phyloP scores from a whole-genome alignment of 116 monocot species.

The Posidonia oceanica region DNA sequence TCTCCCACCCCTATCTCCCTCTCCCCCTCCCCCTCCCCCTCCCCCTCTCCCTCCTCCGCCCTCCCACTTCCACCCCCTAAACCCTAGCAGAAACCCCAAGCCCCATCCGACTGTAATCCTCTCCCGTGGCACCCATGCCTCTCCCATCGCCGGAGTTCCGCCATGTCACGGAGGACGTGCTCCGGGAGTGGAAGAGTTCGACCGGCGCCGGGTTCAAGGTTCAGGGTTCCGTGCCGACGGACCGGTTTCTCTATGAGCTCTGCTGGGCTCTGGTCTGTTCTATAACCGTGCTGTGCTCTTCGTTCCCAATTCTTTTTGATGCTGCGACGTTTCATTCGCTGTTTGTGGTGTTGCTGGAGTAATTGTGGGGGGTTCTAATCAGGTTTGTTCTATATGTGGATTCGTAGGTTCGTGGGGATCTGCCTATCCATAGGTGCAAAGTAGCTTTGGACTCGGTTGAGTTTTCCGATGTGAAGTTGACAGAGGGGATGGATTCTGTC shows the following conservation, averaged over 20 bases:
- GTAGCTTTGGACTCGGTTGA: slow-evolving; percentile 58
- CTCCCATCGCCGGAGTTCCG: slow-evolving; percentile 59
- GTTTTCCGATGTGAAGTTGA: slow-evolving; percentile 28
- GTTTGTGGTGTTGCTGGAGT: background rate
- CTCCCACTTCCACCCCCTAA: no score
- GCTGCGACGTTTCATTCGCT: background rate
- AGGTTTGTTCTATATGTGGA: background rate
- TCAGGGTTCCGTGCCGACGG: slow-evolving; percentile 46
- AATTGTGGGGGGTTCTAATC: background rate
- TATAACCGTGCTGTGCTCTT: no score
- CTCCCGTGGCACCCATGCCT: slow-evolving; percentile 26
- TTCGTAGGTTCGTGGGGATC: slow-evolving; percentile 55
- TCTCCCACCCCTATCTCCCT: background rate
- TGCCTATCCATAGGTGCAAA: slow-evolving; percentile 73
- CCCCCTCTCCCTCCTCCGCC: background rate
- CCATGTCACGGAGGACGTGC: slow-evolving; percentile 66
- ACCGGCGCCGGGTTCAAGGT: slow-evolving; percentile 37
- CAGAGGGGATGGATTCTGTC: slow-evolving; percentile 51
- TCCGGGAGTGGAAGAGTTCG: slow-evolving; percentile 75
- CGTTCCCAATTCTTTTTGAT: background rate
- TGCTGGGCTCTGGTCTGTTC: slow-evolving; percentile 76
- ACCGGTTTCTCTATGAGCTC: slow-evolving; percentile 88
- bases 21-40: background rate
- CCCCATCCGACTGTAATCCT: no score
- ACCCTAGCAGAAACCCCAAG: no score